A percentile compares a stretch with the other conserved stretches of the same genome.
phyloP scores from a whole-genome alignment of 2,329 filamentous ascomycete species.

The Lachnellula arida region DNA sequence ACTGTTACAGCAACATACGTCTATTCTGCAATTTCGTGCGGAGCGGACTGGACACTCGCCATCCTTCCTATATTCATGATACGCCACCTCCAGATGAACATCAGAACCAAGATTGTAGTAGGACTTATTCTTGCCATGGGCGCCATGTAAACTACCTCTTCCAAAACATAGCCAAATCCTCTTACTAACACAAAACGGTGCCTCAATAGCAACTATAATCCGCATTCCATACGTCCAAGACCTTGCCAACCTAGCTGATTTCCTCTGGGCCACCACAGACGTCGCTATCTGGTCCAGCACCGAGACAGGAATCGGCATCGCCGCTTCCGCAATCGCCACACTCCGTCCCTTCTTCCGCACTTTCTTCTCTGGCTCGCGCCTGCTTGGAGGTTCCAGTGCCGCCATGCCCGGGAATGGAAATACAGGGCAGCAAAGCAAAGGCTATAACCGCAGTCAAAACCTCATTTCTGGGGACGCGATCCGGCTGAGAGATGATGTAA shows the following conservation, averaged over 20 bases:
- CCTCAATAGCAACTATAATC: conserved; percentile 38
- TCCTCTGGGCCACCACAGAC: conserved; percentile 37
- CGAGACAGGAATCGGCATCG: conserved; percentile 38
- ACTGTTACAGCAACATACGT: conserved; percentile 34
- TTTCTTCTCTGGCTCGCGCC: conserved; percentile 18
- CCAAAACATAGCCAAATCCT: background rate
- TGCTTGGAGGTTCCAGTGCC: conserved; percentile 8
- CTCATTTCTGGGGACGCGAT: too few species aligned
- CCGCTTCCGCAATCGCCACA: conserved; percentile 37
- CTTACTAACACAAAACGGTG: conserved; percentile 25
- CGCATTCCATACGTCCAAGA: conserved; percentile 39
- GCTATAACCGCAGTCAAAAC: too few species aligned
- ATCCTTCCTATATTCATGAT: conserved; percentile 39
- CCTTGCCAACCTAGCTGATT: conserved; percentile 33
- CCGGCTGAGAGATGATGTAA: too few species aligned
- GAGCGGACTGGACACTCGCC: conserved; percentile 38
- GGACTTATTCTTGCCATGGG: conserved; percentile 30
- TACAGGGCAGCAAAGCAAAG: too few species aligned
- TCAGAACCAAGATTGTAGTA: conserved; percentile 35
- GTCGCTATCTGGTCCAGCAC: conserved; percentile 40
- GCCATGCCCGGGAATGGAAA: too few species aligned
- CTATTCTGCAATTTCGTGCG: conserved; percentile 37
- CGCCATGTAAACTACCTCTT: conserved; percentile 32
- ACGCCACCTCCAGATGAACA: conserved; percentile 39
- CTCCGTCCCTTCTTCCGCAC: conserved; percentile 34